A percentile compares a stretch with the other conserved stretches of the same genome.
phyloP scores from a whole-genome alignment of 2,329 filamentous ascomycete genomes.

The Colletotrichum horii region DNA sequence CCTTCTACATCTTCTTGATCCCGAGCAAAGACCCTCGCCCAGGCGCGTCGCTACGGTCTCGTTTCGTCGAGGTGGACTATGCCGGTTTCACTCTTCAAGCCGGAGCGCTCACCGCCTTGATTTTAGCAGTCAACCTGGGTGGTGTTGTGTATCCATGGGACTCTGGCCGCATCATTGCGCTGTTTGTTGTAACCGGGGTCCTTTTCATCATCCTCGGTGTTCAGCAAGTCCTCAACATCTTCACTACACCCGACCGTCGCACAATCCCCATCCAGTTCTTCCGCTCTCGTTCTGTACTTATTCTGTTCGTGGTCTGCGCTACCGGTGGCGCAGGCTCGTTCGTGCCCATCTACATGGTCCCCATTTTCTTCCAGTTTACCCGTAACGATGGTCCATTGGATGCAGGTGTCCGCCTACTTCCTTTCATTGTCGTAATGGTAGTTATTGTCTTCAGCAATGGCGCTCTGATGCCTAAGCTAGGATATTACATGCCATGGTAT shows the following conservation, averaged over 20 bases:
- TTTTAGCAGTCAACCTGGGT: conserved; percentile 56
- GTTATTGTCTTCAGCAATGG: conserved; percentile 30
- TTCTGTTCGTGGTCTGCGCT: background rate
- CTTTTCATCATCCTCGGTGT: conserved; percentile 17
- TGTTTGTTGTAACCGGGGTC: conserved; percentile 47
- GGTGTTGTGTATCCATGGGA: conserved; percentile 54
- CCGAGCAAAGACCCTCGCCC: conserved; percentile 25
- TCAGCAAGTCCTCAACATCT: conserved; percentile 21
- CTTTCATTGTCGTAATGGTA: background rate
- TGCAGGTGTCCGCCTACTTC: background rate
- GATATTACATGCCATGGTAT: conserved; percentile 44
- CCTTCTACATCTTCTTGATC: conserved; percentile 32
- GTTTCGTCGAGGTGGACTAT: conserved; percentile 45
- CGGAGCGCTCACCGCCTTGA: conserved; percentile 37
- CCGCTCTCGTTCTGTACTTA: background rate
- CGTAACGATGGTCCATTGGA: background rate
- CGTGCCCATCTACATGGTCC: background rate
- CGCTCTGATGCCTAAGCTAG: conserved; percentile 19
- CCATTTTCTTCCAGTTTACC: background rate
- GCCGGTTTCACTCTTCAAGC: conserved; percentile 50
- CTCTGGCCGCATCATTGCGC: conserved; percentile 44
- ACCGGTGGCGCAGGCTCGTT: background rate
- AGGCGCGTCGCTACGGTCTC: conserved; percentile 27
- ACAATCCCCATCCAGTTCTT: background rate
- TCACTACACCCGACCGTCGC: background rate